Evolutionary conservation across 768 basidiomycete species (phyloP), one percentile per base, ranked within the genome.

Genomic region (Boletus vermiculosoides): DNA sequence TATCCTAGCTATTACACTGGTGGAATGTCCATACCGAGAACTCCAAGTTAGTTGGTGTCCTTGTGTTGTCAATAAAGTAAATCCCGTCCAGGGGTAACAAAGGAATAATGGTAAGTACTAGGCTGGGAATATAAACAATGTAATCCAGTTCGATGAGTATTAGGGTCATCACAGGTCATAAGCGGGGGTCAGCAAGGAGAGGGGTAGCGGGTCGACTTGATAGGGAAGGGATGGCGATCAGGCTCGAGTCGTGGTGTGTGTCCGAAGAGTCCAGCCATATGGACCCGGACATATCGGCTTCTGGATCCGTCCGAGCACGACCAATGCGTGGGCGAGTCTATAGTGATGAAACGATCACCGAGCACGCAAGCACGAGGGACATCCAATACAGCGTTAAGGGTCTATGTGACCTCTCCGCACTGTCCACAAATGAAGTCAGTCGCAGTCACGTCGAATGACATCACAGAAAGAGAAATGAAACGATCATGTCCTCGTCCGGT

Each of bases 381-480:
- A 45, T 51, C 68, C 66, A 65, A 50, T 34, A 44, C 16, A 47
- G 28, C 8, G 37, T 20, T 12, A 28, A 51, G 22, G 62, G 60
- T 22, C 50, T 48, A 55, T 48, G n/a, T 39, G 62, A 58, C 50
- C 39, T 54, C 33, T 18, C 40, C 20, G 65, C 67, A 30, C 68
- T 68, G 31, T 53, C 12, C 18, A 50, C n/a, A 39, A 20, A 36
- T 33, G 6, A 22, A 15, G 48, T 59, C 51, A 63, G 57, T 15
- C 23, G 0, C 11, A n/a, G 22, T 37, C 37, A 12, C 6, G 16
- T n/a, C n/a, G 33, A n/a, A 30, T 7, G 34, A 23, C 34, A 23
- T 15, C 9, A 44, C 22, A 31, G 33, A 20, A 31, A 50, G 2
- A 23, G 34, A 47, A 46, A 42, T 22, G 28, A 33, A 18, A 28